These are phyloP conservation scores for Phialophora expanda DNA, from an alignment of 2,329 filamentous ascomycete genomes.

Conservation along the genomic window DNA sequence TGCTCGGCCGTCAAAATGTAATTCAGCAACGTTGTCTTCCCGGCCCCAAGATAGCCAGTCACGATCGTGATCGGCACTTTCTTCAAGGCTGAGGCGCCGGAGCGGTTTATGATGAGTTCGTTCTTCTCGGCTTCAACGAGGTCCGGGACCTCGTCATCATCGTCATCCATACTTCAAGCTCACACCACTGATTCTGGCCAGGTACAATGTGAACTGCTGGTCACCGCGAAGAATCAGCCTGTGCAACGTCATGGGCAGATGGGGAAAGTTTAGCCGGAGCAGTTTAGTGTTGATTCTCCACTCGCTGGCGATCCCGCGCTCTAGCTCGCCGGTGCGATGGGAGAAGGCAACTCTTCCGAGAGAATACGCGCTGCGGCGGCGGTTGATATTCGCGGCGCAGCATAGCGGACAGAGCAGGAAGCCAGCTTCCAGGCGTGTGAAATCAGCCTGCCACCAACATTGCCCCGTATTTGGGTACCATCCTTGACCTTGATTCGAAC, in stretches of 20 bases:
- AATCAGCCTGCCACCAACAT: neutral
- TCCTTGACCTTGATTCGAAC: neutral
- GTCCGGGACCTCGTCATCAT: constrained; percentile 53
- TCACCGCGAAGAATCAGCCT: neutral
- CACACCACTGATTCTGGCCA: too few species aligned
- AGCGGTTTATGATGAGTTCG: constrained; percentile 19
- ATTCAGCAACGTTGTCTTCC: constrained; percentile 93
- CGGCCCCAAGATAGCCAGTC: constrained; percentile 83
- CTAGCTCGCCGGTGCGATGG: neutral
- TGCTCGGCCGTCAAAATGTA: constrained; percentile 94
- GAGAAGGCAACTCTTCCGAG: neutral
- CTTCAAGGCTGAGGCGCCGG: constrained; percentile 29
- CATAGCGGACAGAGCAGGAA: neutral
- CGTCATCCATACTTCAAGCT: constrained; percentile 45
- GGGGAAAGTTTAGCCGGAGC: neutral
- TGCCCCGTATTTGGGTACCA: neutral
- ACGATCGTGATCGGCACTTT: constrained; percentile 59
- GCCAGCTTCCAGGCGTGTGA: neutral
- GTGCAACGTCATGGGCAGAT: neutral
- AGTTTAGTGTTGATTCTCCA: neutral
- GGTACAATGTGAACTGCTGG: neutral
- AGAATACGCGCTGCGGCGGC: neutral
- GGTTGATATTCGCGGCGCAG: neutral
- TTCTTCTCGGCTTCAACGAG: constrained; percentile 47
- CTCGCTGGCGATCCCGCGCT: neutral